Conservation (phyloP, 306 rosid species). For the Prunus salicina region DNA sequence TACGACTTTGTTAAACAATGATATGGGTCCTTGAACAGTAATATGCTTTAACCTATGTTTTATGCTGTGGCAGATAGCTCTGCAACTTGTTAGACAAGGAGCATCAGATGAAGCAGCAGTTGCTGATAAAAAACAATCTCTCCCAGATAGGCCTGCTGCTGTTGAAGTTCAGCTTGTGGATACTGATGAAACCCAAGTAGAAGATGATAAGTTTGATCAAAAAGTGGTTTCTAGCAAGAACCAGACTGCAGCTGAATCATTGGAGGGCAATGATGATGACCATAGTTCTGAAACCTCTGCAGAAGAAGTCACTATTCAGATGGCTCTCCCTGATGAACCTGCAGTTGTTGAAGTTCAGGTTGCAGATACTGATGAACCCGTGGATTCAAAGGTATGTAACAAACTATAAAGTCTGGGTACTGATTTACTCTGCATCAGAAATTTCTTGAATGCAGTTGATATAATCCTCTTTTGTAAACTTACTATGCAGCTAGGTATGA, state of each 20-base stretch:
- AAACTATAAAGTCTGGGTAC: background rate
- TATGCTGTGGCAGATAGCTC: slow-evolving; percentile 75
- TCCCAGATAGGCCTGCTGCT: background rate
- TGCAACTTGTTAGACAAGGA: slow-evolving; percentile 76
- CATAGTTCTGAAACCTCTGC: background rate
- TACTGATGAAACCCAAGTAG: slow-evolving; percentile 27
- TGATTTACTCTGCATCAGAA: background rate
- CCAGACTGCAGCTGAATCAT: slow-evolving; percentile 13
- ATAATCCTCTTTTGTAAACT: background rate
- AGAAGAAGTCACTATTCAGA: slow-evolving; percentile 13
- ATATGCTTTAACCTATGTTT: slow-evolving; percentile 17
- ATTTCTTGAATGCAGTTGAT: background rate
- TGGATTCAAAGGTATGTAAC: slow-evolving; percentile 45
- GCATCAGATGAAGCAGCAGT: slow-evolving; percentile 34
- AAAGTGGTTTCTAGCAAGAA: slow-evolving; percentile 24
- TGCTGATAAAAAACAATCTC: background rate
- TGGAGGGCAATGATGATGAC: slow-evolving; percentile 2
- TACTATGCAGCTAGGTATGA: background rate
- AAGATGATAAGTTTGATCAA: slow-evolving; percentile 26
- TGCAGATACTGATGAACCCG: slow-evolving; percentile 32
- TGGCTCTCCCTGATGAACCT: slow-evolving; percentile 32
- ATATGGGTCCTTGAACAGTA: background rate
- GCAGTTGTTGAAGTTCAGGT: slow-evolving; percentile 18
- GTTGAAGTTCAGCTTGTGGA: background rate
- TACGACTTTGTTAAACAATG: background rate